These are phyloP conservation scores for Tagetes patula DNA, from an alignment of 129 eudicot species.

Conservation along the genomic window DNA sequence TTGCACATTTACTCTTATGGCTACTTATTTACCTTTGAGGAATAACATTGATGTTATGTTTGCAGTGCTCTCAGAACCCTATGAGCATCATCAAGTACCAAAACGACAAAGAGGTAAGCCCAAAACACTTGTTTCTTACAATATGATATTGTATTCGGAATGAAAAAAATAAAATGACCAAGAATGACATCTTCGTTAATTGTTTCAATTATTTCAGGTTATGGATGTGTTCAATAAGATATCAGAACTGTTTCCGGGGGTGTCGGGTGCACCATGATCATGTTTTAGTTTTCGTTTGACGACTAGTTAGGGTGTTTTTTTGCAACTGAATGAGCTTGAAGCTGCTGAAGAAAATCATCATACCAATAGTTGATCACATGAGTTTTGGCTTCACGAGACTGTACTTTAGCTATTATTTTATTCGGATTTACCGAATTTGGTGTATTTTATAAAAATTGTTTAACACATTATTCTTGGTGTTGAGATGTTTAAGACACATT, in stretches of 20 bases:
- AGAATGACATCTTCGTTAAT: not conserved
- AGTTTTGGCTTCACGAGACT: slow-evolving; percentile 22
- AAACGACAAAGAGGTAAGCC: slow-evolving; percentile 93
- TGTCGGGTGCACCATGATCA: slow-evolving; percentile 53
- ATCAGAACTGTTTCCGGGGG: slow-evolving; percentile 96
- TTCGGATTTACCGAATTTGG: slow-evolving; percentile 5
- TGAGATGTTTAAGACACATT: slow-evolving; percentile 4
- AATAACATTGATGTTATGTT: slow-evolving; percentile 17
- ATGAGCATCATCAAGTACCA: slow-evolving; percentile 89
- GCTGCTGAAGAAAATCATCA: slow-evolving; percentile 31
- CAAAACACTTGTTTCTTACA: not conserved
- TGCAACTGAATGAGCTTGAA: slow-evolving; percentile 26
- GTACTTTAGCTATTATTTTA: slow-evolving; percentile 19
- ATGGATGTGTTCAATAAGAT: slow-evolving; percentile 94
- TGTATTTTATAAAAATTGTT: not conserved
- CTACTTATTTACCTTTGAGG: not conserved
- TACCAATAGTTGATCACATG: slow-evolving; percentile 29
- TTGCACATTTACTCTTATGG: not conserved
- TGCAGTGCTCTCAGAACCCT: slow-evolving; percentile 97
- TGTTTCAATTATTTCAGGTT: slow-evolving; percentile 50
- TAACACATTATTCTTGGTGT: slow-evolving; percentile 17
- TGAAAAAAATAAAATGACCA: not conserved
- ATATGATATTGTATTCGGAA: not conserved
- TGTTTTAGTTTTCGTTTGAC: not conserved
- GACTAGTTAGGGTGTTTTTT: slow-evolving; percentile 23